A percentile compares a stretch with the other conserved stretches of the same genome.
phyloP scores from a whole-genome alignment of 2,329 filamentous ascomycete species.

The Stagonosporopsis vannaccii region DNA sequence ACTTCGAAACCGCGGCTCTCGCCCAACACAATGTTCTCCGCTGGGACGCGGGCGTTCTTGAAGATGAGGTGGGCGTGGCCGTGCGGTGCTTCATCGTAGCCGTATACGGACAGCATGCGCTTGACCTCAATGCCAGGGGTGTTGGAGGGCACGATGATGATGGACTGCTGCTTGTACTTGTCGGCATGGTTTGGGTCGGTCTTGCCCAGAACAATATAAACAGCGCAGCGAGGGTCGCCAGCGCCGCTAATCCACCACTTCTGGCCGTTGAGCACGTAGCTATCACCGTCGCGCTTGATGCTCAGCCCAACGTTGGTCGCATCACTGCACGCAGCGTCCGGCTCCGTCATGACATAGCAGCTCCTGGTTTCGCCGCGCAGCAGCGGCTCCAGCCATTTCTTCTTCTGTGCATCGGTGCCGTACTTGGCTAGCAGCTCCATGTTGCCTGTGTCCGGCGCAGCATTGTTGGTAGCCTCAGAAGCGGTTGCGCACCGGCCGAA shows the following conservation, averaged over 20 bases:
- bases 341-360: slow-evolving; percentile 92
- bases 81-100: slow-evolving; percentile 96
- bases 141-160: slow-evolving; percentile 81
- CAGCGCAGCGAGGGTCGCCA: slow-evolving; percentile 84
- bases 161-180: slow-evolving; percentile 86
- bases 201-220: slow-evolving; percentile 97
- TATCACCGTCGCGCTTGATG: slow-evolving; percentile 80
- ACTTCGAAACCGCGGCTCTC: slow-evolving; percentile 96
- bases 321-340: slow-evolving; percentile 82
- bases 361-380: slow-evolving; percentile 84
- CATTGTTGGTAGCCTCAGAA: slow-evolving; percentile 74
- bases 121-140: slow-evolving; percentile 85
- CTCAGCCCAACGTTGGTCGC: slow-evolving; percentile 86
- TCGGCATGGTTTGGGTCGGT: slow-evolving; percentile 75
- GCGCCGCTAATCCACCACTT: slow-evolving; percentile 99
- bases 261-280: slow-evolving; percentile 89
- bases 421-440: slow-evolving; percentile 94
- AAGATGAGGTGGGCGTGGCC: slow-evolving; percentile 92
- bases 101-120: slow-evolving; percentile 90
- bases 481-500: slow-evolving; percentile 82
- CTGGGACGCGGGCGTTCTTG: slow-evolving; percentile 84
- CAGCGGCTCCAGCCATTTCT: slow-evolving; percentile 78
- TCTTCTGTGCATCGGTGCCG: slow-evolving; percentile 82
- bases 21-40: slow-evolving; percentile 81
- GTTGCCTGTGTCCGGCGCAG: slow-evolving; percentile 80